Evolutionary conservation across 441 rosid species (phyloP), one percentile per base, ranked within the genome.

Genomic region (Brassica hybrid): DNA sequence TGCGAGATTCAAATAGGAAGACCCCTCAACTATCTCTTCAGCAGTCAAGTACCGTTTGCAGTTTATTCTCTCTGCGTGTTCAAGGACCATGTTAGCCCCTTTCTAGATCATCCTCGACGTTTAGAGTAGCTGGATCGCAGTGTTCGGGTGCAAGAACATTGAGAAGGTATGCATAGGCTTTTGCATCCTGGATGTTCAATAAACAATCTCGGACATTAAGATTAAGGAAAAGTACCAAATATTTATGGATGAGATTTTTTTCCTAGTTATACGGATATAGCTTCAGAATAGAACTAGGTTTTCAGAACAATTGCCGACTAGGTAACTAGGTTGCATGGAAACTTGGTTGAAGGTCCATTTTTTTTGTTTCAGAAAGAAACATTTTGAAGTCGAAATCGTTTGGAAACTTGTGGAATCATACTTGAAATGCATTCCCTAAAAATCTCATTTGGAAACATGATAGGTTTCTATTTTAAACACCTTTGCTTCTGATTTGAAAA

Each of bases 61-160:
- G 63, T 86, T 88, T 87, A 90, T 87, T 83, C 72, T 85, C 77
- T 90, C 91, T 52, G 92, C 94, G 45, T 90, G 94, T 72, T 88
- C 94, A 54, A 90, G 92, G 45, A 90, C 86, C 82, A 90, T 36
- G 75, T 81, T 86, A 65, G 92, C 91, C 84, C 92, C 86, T 19
- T 86, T 88, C 90, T 25, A 72, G 65, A 66, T 85, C 80, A 84
- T 87, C 89, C 81, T 86, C 78, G 12, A 76, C 67, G 75, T 86
- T 84, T 34, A 87, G 80, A 38, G 94, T 88, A 73, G 82, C 80
- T 23, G 94, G 92, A 76, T 71, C 87, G 43, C 91, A 87, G 80
- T 83, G 86, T 76, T 90, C 94, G 6, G 94, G 92, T 43, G 94
- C 90, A 48, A 90, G 92, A 80, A 90, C 91, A 81, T 90, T 90